Evolutionary conservation across 495 filamentous ascomycete species (phyloP), one percentile per base, ranked within the genome.

Genomic region (Thozetella sp.): DNA sequence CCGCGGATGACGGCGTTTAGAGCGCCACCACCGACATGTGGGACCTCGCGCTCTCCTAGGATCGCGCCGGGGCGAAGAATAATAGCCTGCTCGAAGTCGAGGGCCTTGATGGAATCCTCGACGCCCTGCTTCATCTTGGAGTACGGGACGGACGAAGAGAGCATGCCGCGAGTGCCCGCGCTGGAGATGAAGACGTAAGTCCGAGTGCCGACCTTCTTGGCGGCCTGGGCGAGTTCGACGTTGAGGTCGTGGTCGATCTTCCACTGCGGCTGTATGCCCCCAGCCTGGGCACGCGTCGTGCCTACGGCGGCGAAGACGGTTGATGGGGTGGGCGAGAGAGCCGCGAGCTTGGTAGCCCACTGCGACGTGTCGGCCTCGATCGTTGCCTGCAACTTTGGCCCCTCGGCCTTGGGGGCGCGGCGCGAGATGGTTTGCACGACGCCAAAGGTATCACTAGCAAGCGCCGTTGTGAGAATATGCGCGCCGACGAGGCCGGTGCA

Each of bases 221-320:
- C 89, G 0, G 87, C 82, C 51, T 80, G 79, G 19, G 89, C 89
- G 45, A 91, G 69, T 59, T 89, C 85, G 48, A 93, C 68, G 70
- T 91, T 91, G 25, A 92, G 76, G 67, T 89, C 89, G 71, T 90
- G 83, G 71, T 93, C 90, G 37, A 93, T 85, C 64, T 90, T 90
- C 67, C 88, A 86, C 70, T 93, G 90, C 63, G 88, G 87, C 30
- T 84, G 84, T 60, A 92, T 80, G 45, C 88, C 83, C 25, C 90
- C 90, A 0, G 88, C 90, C 27, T 80, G 79, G 0, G 62, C 82
- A 20, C 83, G 79, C 3, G 90, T 92, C 1, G 89, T 92, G 51
- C 80, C 90, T 22, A 93, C 77, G 17, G 86, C 76, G 0, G 88
- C 89, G 58, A 90, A 78, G 66, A 90, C 84, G 48, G 85, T 78